Evolutionary conservation across 2,329 filamentous ascomycete species (phyloP).

Genomic region (Leptodontidium sp.): DNA sequence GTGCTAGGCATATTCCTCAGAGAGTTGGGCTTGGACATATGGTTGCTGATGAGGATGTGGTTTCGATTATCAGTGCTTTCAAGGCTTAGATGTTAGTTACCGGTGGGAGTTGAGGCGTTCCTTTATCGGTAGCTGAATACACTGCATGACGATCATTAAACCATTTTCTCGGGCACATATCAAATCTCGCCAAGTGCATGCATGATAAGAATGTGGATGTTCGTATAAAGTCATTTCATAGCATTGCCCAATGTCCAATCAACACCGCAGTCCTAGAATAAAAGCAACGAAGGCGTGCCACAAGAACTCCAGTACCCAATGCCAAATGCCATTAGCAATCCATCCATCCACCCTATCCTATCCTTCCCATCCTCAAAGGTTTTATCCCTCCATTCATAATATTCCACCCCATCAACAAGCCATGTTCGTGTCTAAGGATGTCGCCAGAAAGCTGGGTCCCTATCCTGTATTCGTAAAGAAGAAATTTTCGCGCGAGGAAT

Average conservation of each 20-base stretch:
- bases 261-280: constrained; percentile 20
- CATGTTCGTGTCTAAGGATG: constrained; percentile 25
- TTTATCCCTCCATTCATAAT: constrained; percentile 7
- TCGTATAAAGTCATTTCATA: constrained; percentile 30
- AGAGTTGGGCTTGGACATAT: constrained; percentile 85
- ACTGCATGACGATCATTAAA: not conserved
- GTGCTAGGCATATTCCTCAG: constrained; percentile 93
- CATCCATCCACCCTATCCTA: constrained; percentile 21
- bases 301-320: constrained; percentile 40
- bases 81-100: constrained; percentile 58
- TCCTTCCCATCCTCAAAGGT: constrained; percentile 10
- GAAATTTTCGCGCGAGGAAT: not conserved
- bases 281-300: constrained; percentile 24
- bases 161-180: not conserved
- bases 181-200: not conserved
- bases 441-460: constrained; percentile 7
- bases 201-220: not conserved
- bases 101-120: constrained; percentile 18
- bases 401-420: constrained; percentile 21
- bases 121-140: not conserved
- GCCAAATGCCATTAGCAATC: constrained; percentile 29
- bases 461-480: constrained; percentile 24
- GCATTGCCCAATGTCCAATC: constrained; percentile 30
- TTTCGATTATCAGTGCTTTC: constrained; percentile 72
- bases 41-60: constrained; percentile 75